Evolutionary conservation across 225 moss, liverwort and hornwort genomes (phyloP).

Genomic region (Asterella californica): DNA sequence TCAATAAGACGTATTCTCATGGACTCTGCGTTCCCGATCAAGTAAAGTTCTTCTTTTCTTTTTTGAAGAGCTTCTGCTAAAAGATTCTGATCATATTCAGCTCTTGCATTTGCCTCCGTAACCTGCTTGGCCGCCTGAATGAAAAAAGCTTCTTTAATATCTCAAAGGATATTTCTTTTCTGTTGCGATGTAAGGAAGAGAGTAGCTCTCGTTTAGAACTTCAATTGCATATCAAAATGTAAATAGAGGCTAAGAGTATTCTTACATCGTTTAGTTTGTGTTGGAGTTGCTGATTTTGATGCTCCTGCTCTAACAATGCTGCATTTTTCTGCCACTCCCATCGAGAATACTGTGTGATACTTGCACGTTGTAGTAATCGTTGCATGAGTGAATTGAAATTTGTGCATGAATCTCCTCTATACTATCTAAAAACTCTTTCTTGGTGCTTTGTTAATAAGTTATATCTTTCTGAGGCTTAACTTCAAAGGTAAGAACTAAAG

Average conservation of each 20-base stretch:
- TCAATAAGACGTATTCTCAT: slow-evolving; percentile 76
- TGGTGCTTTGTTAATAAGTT: background rate
- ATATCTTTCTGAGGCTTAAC: too few relatives aligned
- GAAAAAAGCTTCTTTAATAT: background rate
- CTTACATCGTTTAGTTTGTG: slow-evolving; percentile 55
- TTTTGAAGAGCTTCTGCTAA: slow-evolving; percentile 61
- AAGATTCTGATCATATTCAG: slow-evolving; percentile 60
- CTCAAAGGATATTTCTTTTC: too few relatives aligned
- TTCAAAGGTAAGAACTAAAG: background rate
- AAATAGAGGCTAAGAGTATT: too few relatives aligned
- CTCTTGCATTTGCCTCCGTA: slow-evolving; percentile 49
- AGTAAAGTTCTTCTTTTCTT: slow-evolving; percentile 60
- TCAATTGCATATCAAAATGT: too few relatives aligned
- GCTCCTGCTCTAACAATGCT: slow-evolving; percentile 84
- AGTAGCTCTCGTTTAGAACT: background rate
- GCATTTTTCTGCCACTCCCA: slow-evolving; percentile 97
- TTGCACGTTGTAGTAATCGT: slow-evolving; percentile 22
- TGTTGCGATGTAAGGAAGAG: background rate
- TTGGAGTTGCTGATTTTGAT: slow-evolving; percentile 70
- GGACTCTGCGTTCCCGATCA: slow-evolving; percentile 60
- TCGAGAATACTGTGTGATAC: slow-evolving; percentile 52
- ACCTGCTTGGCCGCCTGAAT: slow-evolving; percentile 67
- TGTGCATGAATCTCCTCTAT: too few relatives aligned
- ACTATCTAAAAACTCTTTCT: background rate
- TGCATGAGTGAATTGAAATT: background rate